Base-by-base conservation (phyloP, 768 basidiomycete species). In the Lactarius tabidus region DNA sequence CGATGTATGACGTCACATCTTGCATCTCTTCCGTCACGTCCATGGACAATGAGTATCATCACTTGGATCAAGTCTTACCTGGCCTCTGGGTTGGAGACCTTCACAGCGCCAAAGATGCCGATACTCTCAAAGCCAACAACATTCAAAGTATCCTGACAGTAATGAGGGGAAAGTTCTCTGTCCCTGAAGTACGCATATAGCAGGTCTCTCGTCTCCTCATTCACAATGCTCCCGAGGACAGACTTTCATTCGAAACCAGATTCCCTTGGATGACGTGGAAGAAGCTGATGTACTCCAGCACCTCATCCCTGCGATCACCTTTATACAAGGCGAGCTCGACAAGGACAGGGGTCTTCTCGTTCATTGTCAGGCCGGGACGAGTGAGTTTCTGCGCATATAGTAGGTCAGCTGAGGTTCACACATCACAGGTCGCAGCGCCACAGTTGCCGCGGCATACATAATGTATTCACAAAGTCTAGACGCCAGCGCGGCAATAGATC, bases 311-410 rank as follows among this genome's bases (percentile, higher is more conserved):
- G 84, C 88, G 3, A 91, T 95, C 62, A 84, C 87, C 6, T 95
- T 94, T 77, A 94, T 97, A 53, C 82, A 90, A 67, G 81, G 83
- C 15, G 90, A 94, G 69, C 75, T 95, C 3, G 82, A 87, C 73
- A 90, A 89, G 71, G 86, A 83, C 0, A 78, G 87, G 35, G 88
- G 89, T 1, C 88, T 98, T 1, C 78, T 96, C 23, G 90, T 97
- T 0, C 95, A 97, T 75, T 96, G 95, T 72, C 88, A 91, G 64
- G 93, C 91, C 28, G 95, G 95, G 29, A 81, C 93, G 75, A 93
- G 91, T 92, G 75, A 74, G 90, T 82, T 28, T 26, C 20, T n/a
- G 5, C 67, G 55, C 29, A 28, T 39, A 9, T 48, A 45, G 36
- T 38, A 31, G 29, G 29, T 43, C 23, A 31, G n/a, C 43, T 43